Base-by-base conservation (phyloP, 352 stramenopile genomes). In the Globisporangium heterothallicum region DNA sequence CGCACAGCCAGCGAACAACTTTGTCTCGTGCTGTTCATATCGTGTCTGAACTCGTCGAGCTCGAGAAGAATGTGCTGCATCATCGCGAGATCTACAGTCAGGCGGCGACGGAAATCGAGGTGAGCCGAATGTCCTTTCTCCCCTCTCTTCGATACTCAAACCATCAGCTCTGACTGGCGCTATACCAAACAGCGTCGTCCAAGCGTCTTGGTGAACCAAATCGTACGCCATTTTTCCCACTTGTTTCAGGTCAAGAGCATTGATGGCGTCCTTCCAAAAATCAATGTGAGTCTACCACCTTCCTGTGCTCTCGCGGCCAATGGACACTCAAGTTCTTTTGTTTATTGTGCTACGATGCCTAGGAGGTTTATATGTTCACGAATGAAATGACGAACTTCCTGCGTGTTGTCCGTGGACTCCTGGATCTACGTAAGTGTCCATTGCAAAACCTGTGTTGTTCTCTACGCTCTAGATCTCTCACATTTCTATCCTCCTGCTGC, bases 311-410 rank as follows among this genome's bases (percentile, higher is more conserved):
- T n/a, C n/a, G n/a, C n/a, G n/a, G n/a, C n/a, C n/a, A n/a, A n/a
- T n/a, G n/a, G n/a, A n/a, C n/a, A n/a, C n/a, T n/a, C n/a, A n/a
- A n/a, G n/a, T n/a, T n/a, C n/a, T n/a, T n/a, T n/a, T n/a, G n/a
- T n/a, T n/a, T n/a, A n/a, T n/a, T n/a, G n/a, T n/a, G n/a, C n/a
- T n/a, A n/a, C n/a, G n/a, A n/a, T n/a, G n/a, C 30, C 10, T 21
- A 92, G 81, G 84, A 95, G 59, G 73, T 82, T 26, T 96, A 88
- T 55, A 47, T 96, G 43, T 89, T 88, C 21, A 64, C 86, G 25
- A 96, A 92, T 55, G 82, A 96, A 53, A 90, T 92, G 70, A 71
- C 90, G 42, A 92, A 90, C 42, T 93, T 94, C 43, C 46, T 94
- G 19, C 74, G 80, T 24, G 62, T 68, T 9, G 45, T 90, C 29